A percentile compares a stretch with the other conserved stretches of the same genome.
These are phyloP conservation scores for Lepidium didymum DNA, from an alignment of 345 rosid genomes.

Conservation along the genomic window DNA sequence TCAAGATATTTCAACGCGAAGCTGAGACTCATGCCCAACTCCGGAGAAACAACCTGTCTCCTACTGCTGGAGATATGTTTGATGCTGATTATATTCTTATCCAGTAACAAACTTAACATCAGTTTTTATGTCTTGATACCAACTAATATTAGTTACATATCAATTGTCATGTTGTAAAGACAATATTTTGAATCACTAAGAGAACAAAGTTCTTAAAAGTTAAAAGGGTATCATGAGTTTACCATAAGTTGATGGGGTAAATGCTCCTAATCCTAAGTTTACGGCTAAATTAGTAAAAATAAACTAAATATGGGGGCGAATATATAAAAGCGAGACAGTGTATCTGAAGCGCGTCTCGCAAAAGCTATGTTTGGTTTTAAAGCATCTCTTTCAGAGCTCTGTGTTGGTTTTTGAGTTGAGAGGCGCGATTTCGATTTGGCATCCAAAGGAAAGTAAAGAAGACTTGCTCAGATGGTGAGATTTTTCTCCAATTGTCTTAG, in stretches of 20 bases:
- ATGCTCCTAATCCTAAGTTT: not conserved
- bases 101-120: slow-evolving; percentile 25
- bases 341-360: slow-evolving; percentile 15
- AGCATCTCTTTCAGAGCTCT: not conserved
- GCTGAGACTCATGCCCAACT: slow-evolving; percentile 96
- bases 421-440: not conserved
- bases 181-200: not conserved
- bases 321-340: not conserved
- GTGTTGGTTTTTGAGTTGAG: not conserved
- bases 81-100: slow-evolving; percentile 56
- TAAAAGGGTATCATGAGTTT: too few species aligned
- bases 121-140: not conserved
- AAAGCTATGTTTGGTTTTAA: slow-evolving; percentile 10
- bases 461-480: slow-evolving; percentile 20
- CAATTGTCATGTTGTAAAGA: not conserved
- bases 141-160: not conserved
- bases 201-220: not conserved
- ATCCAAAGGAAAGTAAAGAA: slow-evolving; percentile 4
- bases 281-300: not conserved
- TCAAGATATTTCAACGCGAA: slow-evolving; percentile 89
- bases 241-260: not conserved
- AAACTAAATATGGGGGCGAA: not conserved
- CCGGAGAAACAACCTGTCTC: slow-evolving; percentile 57
- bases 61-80: slow-evolving; percentile 65
- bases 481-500: not conserved